Base-by-base conservation (phyloP, 176 grass and related monocot genomes). In the Musa troglodytarum region DNA sequence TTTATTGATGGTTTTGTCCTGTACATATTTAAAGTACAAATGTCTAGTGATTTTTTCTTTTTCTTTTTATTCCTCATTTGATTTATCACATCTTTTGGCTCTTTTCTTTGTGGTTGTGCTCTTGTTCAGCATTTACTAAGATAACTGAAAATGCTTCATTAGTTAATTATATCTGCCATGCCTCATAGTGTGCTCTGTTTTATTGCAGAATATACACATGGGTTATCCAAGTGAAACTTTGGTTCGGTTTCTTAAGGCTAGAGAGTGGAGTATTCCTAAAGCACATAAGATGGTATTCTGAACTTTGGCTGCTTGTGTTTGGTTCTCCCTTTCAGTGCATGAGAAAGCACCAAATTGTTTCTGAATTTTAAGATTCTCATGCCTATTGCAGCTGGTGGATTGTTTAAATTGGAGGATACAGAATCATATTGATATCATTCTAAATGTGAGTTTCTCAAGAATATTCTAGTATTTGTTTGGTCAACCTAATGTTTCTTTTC, bases 341-440 rank as follows among this genome's bases (percentile, higher is more conserved):
- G 52, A 54, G 8, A 21, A 55, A 73, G 54, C 11, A 20, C 3
- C 34, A 2, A 8, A 6, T 50, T 50, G 11, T 24, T 55, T 74
- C 25, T 56, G 23, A 55, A 56, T 74, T 54, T 77, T 68, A 67
- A 80, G 10, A 1, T 77, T 80, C 63, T 63, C 77, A 79, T 81
- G 11, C 77, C 77, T 86, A 10, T 88, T 56, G 68, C 83, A 96
- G 93, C 79, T 96, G 73, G 76, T 84, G 20, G 87, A 92, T 86
- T 92, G 78, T 79, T 86, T 96, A 88, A 81, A 90, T 81, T 96
- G 93, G 93, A 92, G 93, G 74, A 85, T 96, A 79, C 83, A 92
- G 77, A 90, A 92, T 83, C 74, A 85, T 76, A 96, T 96, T 9
- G 93, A 96, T 76, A 79, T 75, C 71, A 83, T 92, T 82, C 72